Evolutionary conservation across 345 rosid species (phyloP), one percentile per base, ranked within the genome.

Genomic region (Eucalyptus shirleyi): DNA sequence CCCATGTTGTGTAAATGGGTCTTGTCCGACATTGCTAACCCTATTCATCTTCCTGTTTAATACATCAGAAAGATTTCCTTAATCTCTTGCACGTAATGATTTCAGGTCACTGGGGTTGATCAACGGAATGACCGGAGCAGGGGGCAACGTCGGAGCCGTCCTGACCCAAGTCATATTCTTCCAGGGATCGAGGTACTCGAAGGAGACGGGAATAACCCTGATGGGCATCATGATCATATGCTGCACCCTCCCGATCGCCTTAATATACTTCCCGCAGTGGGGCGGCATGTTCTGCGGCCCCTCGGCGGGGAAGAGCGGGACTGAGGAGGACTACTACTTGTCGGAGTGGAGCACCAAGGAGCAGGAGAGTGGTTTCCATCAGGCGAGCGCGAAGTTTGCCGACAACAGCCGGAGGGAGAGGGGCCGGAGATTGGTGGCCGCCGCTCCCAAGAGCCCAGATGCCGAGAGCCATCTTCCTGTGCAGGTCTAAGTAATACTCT

Each of bases 101-200:
- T 88, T 87, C 82, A 97, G 99, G 94, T 97, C 99, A 44, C 89
- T 98, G 32, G 99, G 99, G 17, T 90, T 97, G 69, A 90, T 97
- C 87, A 95, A 98, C 2, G 98, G 99, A 7, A 97, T 98, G 98
- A 95, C 98, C 1, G 99, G 99, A 90, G 99, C 97, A 2, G 97
- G 99, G 47, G 99, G 99, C 87, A 98, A 95, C 50, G 94, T 95
- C n/a, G 99, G 99, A 2, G 99, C 99, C 7, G 96, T 97, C 24
- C 34, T 98, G 62, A 97, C 99, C 5, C 99, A 97, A 18, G 32
- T 98, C n/a, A 93, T 95, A 45, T 98, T 98, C 92, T 98, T 98
- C 93, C 95, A 92, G 90, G 99, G 99, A 51, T 96, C 98, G 3
- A 93, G 34, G 86, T 98, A 97, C 90, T 89, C 98, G 1, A 98